phyloP scores from a whole-genome alignment of 306 rosid genomes.

The Urtica urens region DNA sequence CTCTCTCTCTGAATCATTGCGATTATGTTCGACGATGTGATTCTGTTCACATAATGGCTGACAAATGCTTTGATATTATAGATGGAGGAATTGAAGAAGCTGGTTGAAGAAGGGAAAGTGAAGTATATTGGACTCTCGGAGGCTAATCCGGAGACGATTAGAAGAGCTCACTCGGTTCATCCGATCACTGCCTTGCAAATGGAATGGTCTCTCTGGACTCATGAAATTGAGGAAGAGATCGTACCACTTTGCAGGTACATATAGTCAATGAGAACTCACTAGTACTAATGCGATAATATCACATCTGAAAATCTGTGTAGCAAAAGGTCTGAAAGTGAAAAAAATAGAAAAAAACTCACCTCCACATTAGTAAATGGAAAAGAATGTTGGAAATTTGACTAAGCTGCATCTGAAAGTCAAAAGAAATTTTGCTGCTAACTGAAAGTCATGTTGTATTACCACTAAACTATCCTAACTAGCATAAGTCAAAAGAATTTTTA shows the following conservation, averaged over 20 bases:
- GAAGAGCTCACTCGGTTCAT: conserved; percentile 75
- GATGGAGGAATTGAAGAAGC: conserved; percentile 52
- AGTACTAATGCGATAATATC: not conserved
- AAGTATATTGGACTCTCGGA: conserved; percentile 63
- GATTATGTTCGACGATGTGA: too few species aligned
- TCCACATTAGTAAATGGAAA: too few species aligned
- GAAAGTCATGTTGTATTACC: too few species aligned
- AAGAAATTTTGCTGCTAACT: not conserved
- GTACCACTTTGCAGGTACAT: conserved; percentile 55
- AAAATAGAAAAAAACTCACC: too few species aligned
- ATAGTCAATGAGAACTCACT: not conserved
- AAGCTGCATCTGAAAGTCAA: not conserved
- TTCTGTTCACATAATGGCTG: too few species aligned
- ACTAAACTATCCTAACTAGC: too few species aligned
- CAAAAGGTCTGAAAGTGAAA: not conserved
- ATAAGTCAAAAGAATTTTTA: not conserved
- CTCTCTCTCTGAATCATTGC: not conserved
- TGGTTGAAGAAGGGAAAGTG: conserved; percentile 57
- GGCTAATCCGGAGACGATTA: conserved; percentile 52
- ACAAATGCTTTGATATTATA: conserved; percentile 1
- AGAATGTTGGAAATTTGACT: too few species aligned
- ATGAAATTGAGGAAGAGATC: conserved; percentile 57
- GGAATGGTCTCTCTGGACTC: conserved; percentile 77
- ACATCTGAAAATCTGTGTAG: not conserved
- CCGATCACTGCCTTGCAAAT: conserved; percentile 64